Percentiles rank a stretch among this genome's conserved stretches.
Conservation (phyloP, 1,139 yeast species). For the Yarrowia galli region DNA sequence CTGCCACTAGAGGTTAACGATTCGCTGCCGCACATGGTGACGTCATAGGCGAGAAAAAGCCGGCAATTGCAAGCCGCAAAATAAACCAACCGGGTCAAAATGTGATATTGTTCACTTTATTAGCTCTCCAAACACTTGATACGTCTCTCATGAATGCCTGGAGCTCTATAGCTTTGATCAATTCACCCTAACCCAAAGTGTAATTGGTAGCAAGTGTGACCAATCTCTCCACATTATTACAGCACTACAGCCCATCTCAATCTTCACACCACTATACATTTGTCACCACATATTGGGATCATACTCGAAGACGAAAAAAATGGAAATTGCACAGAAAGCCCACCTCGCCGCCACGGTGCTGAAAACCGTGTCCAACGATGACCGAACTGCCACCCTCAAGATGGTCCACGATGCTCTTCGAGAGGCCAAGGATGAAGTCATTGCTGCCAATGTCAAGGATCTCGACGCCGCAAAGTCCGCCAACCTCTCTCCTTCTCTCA, state of each 20-base stretch:
- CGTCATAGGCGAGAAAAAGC: neutral
- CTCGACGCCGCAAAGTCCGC: slow-evolving; percentile 69
- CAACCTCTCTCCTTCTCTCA: slow-evolving; percentile 69
- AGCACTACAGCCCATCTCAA: neutral
- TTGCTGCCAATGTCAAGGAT: slow-evolving; percentile 77
- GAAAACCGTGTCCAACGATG: slow-evolving; percentile 75
- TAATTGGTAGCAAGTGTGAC: slow-evolving; percentile 34
- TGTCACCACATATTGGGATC: slow-evolving; percentile 24
- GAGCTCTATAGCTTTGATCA: neutral
- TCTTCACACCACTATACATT: slow-evolving; percentile 12
- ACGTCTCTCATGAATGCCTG: neutral
- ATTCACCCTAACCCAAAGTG: slow-evolving; percentile 30
- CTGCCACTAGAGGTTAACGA: slow-evolving; percentile 22
- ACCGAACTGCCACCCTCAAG: slow-evolving; percentile 75
- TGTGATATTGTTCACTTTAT: too few relatives aligned
- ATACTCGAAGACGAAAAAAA: neutral
- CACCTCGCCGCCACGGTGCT: slow-evolving; percentile 78
- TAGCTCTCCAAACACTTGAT: neutral
- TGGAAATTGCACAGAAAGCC: slow-evolving; percentile 74
- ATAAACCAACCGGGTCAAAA: neutral
- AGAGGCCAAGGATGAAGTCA: slow-evolving; percentile 64
- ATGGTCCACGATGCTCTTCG: slow-evolving; percentile 73
- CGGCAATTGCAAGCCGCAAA: neutral
- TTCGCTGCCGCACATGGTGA: slow-evolving; percentile 29
- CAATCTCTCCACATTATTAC: slow-evolving; percentile 20